Conservation (phyloP, 768 basidiomycete species). For the Hygrophoropsis aurantiaca region DNA sequence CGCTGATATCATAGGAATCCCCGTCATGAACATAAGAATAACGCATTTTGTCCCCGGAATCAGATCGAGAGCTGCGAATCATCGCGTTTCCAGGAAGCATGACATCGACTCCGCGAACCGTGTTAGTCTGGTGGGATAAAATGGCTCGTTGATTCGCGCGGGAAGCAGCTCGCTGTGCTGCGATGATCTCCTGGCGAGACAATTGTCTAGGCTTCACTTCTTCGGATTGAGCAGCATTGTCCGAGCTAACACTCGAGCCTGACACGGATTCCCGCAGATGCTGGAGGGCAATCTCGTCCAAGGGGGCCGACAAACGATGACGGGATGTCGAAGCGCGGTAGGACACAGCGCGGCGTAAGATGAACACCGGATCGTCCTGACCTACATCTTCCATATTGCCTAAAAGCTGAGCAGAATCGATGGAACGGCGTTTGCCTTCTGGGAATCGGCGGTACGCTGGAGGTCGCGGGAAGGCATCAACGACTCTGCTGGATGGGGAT, state of each 20-base stretch:
- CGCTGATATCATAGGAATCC: constrained; percentile 90
- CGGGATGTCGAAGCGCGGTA: constrained; percentile 73
- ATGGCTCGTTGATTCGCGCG: constrained; percentile 86
- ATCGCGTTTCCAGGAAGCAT: constrained; percentile 81
- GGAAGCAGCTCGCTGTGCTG: constrained; percentile 84
- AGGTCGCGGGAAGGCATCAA: constrained; percentile 79
- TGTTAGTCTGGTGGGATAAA: constrained; percentile 82
- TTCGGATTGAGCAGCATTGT: constrained; percentile 30
- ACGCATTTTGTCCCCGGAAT: constrained; percentile 70
- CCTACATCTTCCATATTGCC: constrained; percentile 74
- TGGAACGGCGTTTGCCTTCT: constrained; percentile 79
- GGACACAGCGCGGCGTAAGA: constrained; percentile 79
- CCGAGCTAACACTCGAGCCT: constrained; percentile 57
- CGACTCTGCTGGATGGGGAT: constrained; percentile 74
- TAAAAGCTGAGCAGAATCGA: constrained; percentile 74
- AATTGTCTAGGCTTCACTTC: constrained; percentile 39
- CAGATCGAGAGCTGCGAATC: constrained; percentile 79
- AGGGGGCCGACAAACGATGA: constrained; percentile 68
- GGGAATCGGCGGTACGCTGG: constrained; percentile 65
- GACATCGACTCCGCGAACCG: constrained; percentile 86
- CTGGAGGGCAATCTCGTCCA: constrained; percentile 82
- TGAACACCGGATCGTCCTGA: constrained; percentile 84
- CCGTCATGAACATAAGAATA: constrained; percentile 97
- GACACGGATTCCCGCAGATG: constrained; percentile 64
- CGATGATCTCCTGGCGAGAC: constrained; percentile 88